Evolutionary conservation across 2,329 filamentous ascomycete species (phyloP), one percentile per base, ranked within the genome.

Genomic region (Talaromyces marneffei): DNA sequence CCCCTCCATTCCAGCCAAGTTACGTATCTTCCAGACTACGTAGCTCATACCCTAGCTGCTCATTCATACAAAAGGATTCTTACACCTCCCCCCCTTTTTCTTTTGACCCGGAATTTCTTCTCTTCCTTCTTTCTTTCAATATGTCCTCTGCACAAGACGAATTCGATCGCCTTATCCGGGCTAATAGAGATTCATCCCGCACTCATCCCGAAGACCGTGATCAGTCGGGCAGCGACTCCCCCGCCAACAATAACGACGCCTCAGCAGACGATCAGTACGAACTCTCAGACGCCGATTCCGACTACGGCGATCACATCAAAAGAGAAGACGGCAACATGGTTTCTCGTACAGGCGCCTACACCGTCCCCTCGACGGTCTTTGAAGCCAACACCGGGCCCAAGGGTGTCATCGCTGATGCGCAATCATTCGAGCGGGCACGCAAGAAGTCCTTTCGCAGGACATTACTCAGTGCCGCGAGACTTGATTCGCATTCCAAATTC

Each of bases 311-410:
- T 57, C 70, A 75, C 63, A 70, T 74, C 59, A 68, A 74, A 54
- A 61, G 64, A 33, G 39, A 52, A 37, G 37, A 64, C 54, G 46
- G 67, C 57, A 62, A 57, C 64, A 74, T 78, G 72, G 68, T 69
- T 66, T 70, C 75, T 63, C 68, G 75, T 29, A 67, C 69, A 33
- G 50, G 65, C 16, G 73, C 71, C 50, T 80, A 79, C 65, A 75
- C 77, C 57, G 68, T 81, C 31, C 78, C 79, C 33, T 72, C 74
- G 42, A 79, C 77, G 33, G 69, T 73, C 54, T 80, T 75, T 67
- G 76, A 80, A 59, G 79, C 79, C 66, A 81, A 81, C 64, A 81
- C 79, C 8, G 79, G 79, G 0, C 79, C 79, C 55, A 81, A 81
- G 66, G 79, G 79, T 57, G 79, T 81, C 63, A 81, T 81, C 59